Evolutionary conservation across 169 alveolate genomes (phyloP).

Genomic region (Toxoplasma gondii): DNA sequence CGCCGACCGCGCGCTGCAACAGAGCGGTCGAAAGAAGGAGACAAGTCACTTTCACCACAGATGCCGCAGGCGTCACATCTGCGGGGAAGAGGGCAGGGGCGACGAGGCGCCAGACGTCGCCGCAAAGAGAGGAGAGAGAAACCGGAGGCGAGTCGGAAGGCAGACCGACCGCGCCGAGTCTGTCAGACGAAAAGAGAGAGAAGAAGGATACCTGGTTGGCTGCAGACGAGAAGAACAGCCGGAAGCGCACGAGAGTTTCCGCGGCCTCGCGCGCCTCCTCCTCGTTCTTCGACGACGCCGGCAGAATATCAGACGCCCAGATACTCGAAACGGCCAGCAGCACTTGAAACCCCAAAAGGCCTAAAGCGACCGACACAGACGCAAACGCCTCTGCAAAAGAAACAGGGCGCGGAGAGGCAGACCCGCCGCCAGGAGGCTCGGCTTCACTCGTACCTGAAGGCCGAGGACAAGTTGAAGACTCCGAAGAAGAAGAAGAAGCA

Average conservation of each 20-base stretch:
- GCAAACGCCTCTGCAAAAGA: not conserved
- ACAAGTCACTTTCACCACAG: not conserved
- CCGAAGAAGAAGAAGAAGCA: not conserved
- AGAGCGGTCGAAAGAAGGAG: not conserved
- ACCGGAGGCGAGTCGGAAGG: not conserved
- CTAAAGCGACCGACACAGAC: not conserved
- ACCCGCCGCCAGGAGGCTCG: not conserved
- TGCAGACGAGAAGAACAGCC: not conserved
- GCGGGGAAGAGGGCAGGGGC: not conserved
- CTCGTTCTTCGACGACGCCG: not conserved
- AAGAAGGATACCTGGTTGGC: not conserved
- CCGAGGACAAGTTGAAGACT: not conserved
- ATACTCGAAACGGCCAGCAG: not conserved
- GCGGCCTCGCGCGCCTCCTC: constrained; percentile 21
- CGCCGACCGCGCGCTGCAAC: not conserved
- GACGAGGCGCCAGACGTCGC: not conserved
- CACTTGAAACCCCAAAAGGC: not conserved
- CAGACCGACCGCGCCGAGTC: not conserved
- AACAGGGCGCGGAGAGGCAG: not conserved
- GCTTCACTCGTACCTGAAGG: not conserved
- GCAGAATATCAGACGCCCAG: not conserved
- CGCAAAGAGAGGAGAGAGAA: not conserved
- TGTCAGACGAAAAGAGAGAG: constrained; percentile 6
- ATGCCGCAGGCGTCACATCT: not conserved
- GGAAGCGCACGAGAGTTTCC: not conserved